Conservation (phyloP, 1,284 basidiomycete species). For the Puccinia triticina region DNA sequence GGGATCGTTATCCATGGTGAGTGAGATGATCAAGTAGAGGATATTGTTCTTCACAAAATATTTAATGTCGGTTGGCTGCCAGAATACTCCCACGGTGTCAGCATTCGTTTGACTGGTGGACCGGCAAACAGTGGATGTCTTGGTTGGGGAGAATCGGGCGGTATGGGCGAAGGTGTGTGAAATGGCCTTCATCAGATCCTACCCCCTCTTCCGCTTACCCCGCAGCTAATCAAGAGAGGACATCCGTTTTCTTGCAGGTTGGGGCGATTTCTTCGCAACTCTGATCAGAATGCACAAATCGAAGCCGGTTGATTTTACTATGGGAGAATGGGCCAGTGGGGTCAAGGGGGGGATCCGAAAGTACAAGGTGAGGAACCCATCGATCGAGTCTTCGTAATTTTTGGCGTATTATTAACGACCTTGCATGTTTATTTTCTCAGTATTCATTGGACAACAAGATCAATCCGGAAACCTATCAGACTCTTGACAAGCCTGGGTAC, state of each 20-base stretch:
- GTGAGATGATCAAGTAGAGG: neutral
- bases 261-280: constrained; percentile 68
- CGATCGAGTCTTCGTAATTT: neutral
- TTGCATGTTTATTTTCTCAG: constrained; percentile 56
- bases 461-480: constrained; percentile 93
- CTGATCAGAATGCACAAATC: constrained; percentile 70
- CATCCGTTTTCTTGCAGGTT: constrained; percentile 66
- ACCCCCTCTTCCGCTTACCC: neutral
- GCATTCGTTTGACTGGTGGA: constrained; percentile 89
- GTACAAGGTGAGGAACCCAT: constrained; percentile 64
- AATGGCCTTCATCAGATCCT: neutral
- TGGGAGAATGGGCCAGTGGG: constrained; percentile 95
- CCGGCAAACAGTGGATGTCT: constrained; percentile 89
- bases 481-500: constrained; percentile 88
- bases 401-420: neutral
- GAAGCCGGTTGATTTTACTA: constrained; percentile 63
- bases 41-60: neutral
- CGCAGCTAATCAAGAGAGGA: neutral
- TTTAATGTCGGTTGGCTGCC: constrained; percentile 51
- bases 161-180: constrained; percentile 69
- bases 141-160: constrained; percentile 92
- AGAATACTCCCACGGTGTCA: constrained; percentile 75
- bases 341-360: constrained; percentile 77
- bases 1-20: constrained; percentile 57
- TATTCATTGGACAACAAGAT: constrained; percentile 66